These are phyloP conservation scores for Sarocladiaceae sp. DNA, from an alignment of 2,329 filamentous ascomycete species.

Conservation along the genomic window DNA sequence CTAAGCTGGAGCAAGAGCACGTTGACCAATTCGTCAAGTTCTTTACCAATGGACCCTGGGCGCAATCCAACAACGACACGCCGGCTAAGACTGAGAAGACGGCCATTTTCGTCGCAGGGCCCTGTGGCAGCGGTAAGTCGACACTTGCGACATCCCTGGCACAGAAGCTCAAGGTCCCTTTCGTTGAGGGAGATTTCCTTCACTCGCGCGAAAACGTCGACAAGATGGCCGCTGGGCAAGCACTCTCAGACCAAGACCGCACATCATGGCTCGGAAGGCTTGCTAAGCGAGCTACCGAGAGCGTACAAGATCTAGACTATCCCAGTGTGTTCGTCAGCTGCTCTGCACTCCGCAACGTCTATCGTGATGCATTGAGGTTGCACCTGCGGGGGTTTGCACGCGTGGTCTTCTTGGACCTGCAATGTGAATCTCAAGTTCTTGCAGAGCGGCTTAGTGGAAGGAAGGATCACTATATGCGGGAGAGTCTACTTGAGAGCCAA, in stretches of 20 bases:
- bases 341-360: conserved; percentile 30
- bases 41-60: conserved; percentile 19
- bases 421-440: too few species aligned
- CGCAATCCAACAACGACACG: not conserved
- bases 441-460: conserved; percentile 23
- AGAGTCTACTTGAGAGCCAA: too few species aligned
- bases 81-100: not conserved
- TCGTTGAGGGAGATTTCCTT: conserved; percentile 36
- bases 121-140: conserved; percentile 36
- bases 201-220: too few species aligned
- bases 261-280: conserved; percentile 25
- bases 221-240: conserved; percentile 24
- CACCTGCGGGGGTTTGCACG: too few species aligned
- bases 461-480: too few species aligned
- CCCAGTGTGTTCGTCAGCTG: conserved; percentile 30
- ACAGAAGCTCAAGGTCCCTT: conserved; percentile 22
- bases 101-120: not conserved
- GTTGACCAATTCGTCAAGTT: conserved; percentile 34
- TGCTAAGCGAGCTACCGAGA: conserved; percentile 17
- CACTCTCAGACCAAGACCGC: conserved; percentile 29
- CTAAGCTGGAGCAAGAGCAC: conserved; percentile 23
- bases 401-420: conserved; percentile 33
- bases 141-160: conserved; percentile 30
- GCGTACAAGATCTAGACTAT: conserved; percentile 21
- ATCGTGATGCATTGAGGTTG: conserved; percentile 25